Evolutionary conservation across 805 yeast species (phyloP).

Genomic region (Dipodascus albidus): DNA sequence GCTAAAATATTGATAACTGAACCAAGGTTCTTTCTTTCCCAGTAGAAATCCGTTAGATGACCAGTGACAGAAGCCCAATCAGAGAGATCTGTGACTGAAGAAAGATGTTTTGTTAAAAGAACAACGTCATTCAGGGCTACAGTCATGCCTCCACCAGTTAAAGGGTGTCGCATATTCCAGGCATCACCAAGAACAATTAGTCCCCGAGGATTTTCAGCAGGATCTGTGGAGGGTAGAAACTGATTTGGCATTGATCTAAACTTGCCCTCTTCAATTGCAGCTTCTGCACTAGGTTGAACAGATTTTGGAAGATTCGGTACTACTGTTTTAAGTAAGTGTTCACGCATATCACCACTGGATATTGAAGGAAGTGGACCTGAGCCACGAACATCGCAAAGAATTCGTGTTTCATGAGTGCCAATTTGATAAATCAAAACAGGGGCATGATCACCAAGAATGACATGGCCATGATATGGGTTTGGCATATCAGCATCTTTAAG

Average conservation of each 20-base stretch:
- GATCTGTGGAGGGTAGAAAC: slow-evolving; percentile 61
- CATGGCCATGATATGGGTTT: slow-evolving; percentile 73
- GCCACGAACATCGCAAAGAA: slow-evolving; percentile 70
- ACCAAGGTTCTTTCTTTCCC: slow-evolving; percentile 64
- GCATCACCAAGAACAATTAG: slow-evolving; percentile 84
- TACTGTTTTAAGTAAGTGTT: slow-evolving; percentile 50
- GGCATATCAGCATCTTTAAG: slow-evolving; percentile 70
- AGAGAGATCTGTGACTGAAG: slow-evolving; percentile 39
- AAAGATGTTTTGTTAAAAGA: slow-evolving; percentile 49
- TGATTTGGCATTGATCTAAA: slow-evolving; percentile 91
- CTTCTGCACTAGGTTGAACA: slow-evolving; percentile 53
- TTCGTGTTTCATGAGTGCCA: slow-evolving; percentile 70
- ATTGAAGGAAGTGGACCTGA: slow-evolving; percentile 58
- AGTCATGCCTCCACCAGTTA: slow-evolving; percentile 99
- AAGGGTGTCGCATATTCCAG: slow-evolving; percentile 93
- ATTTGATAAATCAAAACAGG: slow-evolving; percentile 88
- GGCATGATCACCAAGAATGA: slow-evolving; percentile 71
- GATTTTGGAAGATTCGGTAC: slow-evolving; percentile 56
- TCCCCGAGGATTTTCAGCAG: slow-evolving; percentile 54
- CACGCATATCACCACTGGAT: slow-evolving; percentile 41
- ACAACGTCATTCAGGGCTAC: slow-evolving; percentile 86
- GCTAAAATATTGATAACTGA: slow-evolving; percentile 84
- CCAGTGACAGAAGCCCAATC: slow-evolving; percentile 47
- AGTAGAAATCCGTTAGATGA: slow-evolving; percentile 57
- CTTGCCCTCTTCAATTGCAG: slow-evolving; percentile 46